These are phyloP conservation scores for Plasmodium malariae DNA, from an alignment of 169 alveolate genomes.

Conservation along the genomic window DNA sequence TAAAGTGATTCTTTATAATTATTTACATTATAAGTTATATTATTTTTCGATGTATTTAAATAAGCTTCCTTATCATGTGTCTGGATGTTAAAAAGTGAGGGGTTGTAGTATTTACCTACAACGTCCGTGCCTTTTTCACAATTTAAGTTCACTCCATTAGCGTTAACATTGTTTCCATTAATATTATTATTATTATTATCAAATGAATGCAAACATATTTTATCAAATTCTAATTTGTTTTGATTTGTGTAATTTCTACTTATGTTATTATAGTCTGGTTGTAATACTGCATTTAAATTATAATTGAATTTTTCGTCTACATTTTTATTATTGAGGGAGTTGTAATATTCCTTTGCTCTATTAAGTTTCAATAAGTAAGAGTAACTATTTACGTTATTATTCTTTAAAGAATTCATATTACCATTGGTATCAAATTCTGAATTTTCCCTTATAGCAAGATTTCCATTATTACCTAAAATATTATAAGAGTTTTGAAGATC, in stretches of 20 bases:
- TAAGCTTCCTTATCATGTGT: neutral
- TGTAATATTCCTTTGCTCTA: slow-evolving; percentile 17
- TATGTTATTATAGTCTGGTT: neutral
- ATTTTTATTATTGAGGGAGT: neutral
- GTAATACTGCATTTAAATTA: neutral
- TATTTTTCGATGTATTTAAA: slow-evolving; percentile 10
- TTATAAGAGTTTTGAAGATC: neutral
- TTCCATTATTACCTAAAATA: slow-evolving; percentile 12
- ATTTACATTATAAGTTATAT: slow-evolving; percentile 1
- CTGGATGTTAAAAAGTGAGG: neutral
- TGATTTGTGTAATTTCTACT: neutral
- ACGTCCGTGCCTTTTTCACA: slow-evolving; percentile 10
- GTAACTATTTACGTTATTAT: slow-evolving; percentile 28
- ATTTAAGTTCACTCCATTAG: neutral
- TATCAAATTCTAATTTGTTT: neutral
- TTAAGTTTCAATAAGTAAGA: slow-evolving; percentile 20
- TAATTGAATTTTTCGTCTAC: neutral
- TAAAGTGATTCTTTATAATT: slow-evolving; percentile 23
- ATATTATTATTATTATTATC: neutral
- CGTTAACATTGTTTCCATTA: neutral
- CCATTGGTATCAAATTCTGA: neutral
- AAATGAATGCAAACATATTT: neutral
- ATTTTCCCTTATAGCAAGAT: neutral
- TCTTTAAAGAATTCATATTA: slow-evolving; percentile 6
- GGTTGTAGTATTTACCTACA: neutral